Conservation (phyloP, 2,329 filamentous ascomycete species). For the Botryosphaeria dothidea region DNA sequence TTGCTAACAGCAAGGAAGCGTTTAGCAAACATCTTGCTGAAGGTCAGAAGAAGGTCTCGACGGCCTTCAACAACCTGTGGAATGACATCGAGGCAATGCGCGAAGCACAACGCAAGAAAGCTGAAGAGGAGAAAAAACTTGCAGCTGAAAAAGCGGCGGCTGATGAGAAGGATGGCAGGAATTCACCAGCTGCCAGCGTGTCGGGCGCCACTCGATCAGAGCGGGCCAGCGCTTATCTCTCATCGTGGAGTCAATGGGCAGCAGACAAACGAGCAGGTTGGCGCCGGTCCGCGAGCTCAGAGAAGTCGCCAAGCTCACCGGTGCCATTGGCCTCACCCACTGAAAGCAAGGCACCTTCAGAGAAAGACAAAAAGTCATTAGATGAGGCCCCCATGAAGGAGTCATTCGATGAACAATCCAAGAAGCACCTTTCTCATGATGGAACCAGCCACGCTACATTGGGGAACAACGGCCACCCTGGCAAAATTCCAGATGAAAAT, state of each 20-base stretch:
- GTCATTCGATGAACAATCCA: neutral
- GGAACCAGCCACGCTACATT: neutral
- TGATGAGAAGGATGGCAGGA: constrained; percentile 5
- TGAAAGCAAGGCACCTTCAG: neutral
- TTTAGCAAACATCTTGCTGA: constrained; percentile 87
- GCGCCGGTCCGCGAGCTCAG: neutral
- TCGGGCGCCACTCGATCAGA: neutral
- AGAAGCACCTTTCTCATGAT: neutral
- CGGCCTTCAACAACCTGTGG: constrained; percentile 85
- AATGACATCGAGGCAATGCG: constrained; percentile 83
- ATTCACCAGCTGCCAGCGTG: neutral
- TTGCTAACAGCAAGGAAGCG: constrained; percentile 79
- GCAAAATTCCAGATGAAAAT: neutral
- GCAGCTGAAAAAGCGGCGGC: constrained; percentile 20
- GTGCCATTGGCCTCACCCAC: neutral
- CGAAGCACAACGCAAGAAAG: constrained; percentile 67
- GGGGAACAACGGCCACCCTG: neutral
- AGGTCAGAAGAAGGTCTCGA: constrained; percentile 83
- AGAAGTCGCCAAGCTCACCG: neutral
- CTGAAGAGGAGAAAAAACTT: constrained; percentile 54
- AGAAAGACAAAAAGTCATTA: neutral
- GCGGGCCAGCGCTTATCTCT: constrained; percentile 64
- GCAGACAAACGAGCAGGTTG: constrained; percentile 66
- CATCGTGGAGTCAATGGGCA: constrained; percentile 65
- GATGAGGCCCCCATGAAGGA: neutral